Percentiles rank a stretch among this genome's conserved stretches.
Conservation (phyloP, 257 asterid species). For the Leptodermis oblonga region DNA sequence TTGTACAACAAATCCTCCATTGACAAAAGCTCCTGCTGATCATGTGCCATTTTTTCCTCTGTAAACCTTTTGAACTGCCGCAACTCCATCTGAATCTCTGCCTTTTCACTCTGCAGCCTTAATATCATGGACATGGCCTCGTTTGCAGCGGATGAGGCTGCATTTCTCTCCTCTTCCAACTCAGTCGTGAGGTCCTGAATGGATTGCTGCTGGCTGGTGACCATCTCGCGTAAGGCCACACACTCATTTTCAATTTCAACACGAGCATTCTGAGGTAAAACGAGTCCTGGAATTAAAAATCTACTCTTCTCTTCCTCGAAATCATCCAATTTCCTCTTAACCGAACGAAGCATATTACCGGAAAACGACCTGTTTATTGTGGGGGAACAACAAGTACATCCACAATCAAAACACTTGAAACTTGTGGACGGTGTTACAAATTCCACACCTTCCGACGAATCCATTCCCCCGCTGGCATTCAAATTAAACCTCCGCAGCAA, state of each 20-base stretch:
- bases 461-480: constrained; percentile 45
- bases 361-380: constrained; percentile 44
- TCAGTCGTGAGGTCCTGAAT: constrained; percentile 67
- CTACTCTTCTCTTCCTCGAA: constrained; percentile 36
- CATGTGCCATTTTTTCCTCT: constrained; percentile 95
- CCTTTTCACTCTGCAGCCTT: constrained; percentile 90
- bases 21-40: constrained; percentile 60
- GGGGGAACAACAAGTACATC: constrained; percentile 50
- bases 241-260: constrained; percentile 77
- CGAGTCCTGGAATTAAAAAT: constrained; percentile 39
- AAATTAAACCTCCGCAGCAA: constrained; percentile 20
- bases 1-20: constrained; percentile 85
- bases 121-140: constrained; percentile 98
- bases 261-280: constrained; percentile 63
- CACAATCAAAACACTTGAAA: constrained; percentile 69
- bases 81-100: constrained; percentile 88
- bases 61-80: constrained; percentile 83
- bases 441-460: too few relatives aligned
- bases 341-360: constrained; percentile 54
- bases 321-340: constrained; percentile 65
- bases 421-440: constrained; percentile 32
- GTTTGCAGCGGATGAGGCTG: constrained; percentile 86
- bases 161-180: constrained; percentile 96
- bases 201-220: constrained; percentile 61
- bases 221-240: constrained; percentile 71